A percentile compares a stretch with the other conserved stretches of the same genome.
Conservation (phyloP, 495 filamentous ascomycete species). For the Hypoxylon cercidicola region DNA sequence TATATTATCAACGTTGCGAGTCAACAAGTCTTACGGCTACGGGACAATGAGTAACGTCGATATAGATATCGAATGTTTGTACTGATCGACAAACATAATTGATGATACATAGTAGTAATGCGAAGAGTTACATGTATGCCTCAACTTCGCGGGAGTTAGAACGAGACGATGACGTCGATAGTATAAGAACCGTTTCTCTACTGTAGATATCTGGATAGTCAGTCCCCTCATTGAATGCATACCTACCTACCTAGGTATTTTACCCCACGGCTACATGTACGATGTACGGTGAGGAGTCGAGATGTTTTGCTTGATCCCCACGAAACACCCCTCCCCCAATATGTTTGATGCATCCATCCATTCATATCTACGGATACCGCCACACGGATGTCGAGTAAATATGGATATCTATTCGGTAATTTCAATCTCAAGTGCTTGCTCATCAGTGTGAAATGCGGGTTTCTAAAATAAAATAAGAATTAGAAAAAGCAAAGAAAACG, state of each 20-base stretch:
- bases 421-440: slow-evolving; percentile 9
- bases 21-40: not conserved
- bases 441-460: slow-evolving; percentile 6
- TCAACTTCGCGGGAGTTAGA: too few relatives aligned
- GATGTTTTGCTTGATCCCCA: not conserved
- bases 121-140: too few relatives aligned
- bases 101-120: too few relatives aligned
- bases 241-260: not conserved
- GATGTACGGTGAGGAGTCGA: too few relatives aligned
- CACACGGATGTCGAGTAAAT: slow-evolving; percentile 26
- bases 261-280: slow-evolving; percentile 26
- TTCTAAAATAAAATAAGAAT: slow-evolving; percentile 14
- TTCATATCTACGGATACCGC: slow-evolving; percentile 16
- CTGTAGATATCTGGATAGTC: too few relatives aligned
- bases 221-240: not conserved
- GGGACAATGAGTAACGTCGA: too few relatives aligned
- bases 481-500: not conserved
- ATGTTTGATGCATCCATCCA: slow-evolving; percentile 2
- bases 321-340: slow-evolving; percentile 9
- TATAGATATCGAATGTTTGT: too few relatives aligned
- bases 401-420: slow-evolving; percentile 23
- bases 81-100: too few relatives aligned
- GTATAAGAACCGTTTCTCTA: not conserved
- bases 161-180: slow-evolving; percentile 14
- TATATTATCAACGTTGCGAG: not conserved